These are phyloP conservation scores for Candida incommunis DNA, from an alignment of 805 yeast genomes.

Conservation along the genomic window DNA sequence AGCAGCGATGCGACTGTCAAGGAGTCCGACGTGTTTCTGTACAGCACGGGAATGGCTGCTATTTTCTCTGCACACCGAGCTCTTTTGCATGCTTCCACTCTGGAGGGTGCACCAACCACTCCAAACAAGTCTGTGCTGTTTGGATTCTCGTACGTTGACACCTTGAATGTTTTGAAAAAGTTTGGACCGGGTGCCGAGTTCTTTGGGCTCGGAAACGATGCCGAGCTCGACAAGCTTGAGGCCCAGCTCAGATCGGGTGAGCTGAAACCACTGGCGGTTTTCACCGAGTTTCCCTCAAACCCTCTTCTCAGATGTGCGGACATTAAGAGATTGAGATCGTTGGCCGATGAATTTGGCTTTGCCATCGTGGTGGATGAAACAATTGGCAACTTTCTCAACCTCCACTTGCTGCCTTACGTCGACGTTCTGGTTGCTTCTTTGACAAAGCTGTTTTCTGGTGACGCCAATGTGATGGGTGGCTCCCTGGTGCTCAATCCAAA, in stretches of 20 bases:
- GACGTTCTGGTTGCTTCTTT: conserved; percentile 79
- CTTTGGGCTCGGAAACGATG: conserved; percentile 59
- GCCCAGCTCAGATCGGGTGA: conserved; percentile 44
- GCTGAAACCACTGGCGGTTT: conserved; percentile 51
- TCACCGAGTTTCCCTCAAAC: conserved; percentile 90
- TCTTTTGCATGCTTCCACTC: conserved; percentile 13
- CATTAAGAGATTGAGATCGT: conserved; percentile 42
- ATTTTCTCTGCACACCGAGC: conserved; percentile 64
- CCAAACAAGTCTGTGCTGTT: conserved; percentile 64
- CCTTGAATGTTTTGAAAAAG: conserved; percentile 68
- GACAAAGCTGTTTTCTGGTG: conserved; percentile 89
- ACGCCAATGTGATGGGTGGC: conserved; percentile 93
- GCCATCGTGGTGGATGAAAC: conserved; percentile 87
- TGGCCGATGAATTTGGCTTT: conserved; percentile 60
- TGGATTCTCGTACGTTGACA: conserved; percentile 94
- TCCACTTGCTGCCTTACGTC: conserved; percentile 67
- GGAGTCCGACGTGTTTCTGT: conserved; percentile 43
- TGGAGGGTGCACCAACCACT: conserved; percentile 4
- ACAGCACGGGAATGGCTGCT: conserved; percentile 87
- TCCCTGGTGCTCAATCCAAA: conserved; percentile 64
- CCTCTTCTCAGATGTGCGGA: conserved; percentile 85
- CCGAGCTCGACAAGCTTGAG: conserved; percentile 49
- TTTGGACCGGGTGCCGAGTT: conserved; percentile 89
- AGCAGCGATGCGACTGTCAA: conserved; percentile 5
- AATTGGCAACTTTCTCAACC: conserved; percentile 78